Base-by-base conservation (phyloP, 257 asterid species). In the Cruciata laevipes region DNA sequence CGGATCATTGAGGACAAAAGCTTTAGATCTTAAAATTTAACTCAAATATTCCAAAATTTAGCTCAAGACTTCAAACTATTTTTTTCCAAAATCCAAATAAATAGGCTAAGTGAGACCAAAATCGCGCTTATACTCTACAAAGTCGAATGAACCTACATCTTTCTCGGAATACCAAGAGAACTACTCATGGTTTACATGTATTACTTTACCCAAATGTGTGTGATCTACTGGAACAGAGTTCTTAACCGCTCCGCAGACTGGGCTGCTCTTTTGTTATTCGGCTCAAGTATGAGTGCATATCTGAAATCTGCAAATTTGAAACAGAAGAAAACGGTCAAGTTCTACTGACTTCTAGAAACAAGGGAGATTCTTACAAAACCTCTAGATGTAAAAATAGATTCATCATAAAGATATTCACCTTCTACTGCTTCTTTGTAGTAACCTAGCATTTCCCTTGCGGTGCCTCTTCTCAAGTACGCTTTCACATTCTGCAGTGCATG, bases 231-330 rank as follows among this genome's bases (percentile, higher is more conserved):
- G 74, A 84, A 90, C 38, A 44, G 66, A 71, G 76, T 88, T 83
- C 69, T 84, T 67, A 90, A 82, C 75, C 92, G 80, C 71, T 85
- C 89, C 63, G 84, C 72, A 64, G 95, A 82, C 83, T 79, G 84
- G 23, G 95, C 79, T 71, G 99, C 99, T 82, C 96, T 83, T 79
- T 85, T 93, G 66, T 93, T 93, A n/a, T 85, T 90, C 62, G 99
- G 99, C 85, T 93, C 97, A 5, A 93, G 95, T 73, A 90, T 92
- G 47, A 90, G 96, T 21, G 97, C 97, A 30, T 79, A 75, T 67
- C 80, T 77, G 77, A 90, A 93, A 85, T 93, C 99, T 93, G 89
- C 84, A 68, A 2, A n/a, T 61, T 30, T 24, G 58, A 33, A 31
- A 9, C 12, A 55, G n/a, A 57, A 3, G 12, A 1, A 23, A 70